Evolutionary conservation across 352 stramenopile species (phyloP).

Genomic region (Achlya hypogyna): DNA sequence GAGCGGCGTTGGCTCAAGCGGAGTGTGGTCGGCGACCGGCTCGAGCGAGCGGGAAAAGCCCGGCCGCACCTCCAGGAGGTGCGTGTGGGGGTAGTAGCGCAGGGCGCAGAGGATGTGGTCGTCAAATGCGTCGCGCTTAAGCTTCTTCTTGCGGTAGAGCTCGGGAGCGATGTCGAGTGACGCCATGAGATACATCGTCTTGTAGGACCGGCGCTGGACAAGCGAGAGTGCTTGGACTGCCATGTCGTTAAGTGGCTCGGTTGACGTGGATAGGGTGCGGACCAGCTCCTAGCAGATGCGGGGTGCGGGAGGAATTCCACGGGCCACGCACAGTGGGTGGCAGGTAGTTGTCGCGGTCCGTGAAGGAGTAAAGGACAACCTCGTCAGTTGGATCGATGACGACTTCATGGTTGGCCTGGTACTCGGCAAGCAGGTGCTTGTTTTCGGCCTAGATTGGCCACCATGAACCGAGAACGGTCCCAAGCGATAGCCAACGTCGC

Average conservation of each 20-base stretch:
- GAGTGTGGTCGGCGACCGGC: conserved; percentile 25
- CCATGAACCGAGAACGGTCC: conserved; percentile 1
- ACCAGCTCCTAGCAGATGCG: conserved; percentile 6
- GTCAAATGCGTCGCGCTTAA: conserved; percentile 15
- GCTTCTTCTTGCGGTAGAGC: neutral
- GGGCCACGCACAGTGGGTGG: neutral
- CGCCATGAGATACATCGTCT: conserved; percentile 54
- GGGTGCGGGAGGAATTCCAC: neutral
- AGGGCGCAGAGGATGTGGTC: conserved; percentile 41
- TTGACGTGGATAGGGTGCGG: conserved; percentile 17
- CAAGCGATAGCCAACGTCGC: neutral
- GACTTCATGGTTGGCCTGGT: neutral
- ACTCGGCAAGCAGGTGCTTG: conserved; percentile 23
- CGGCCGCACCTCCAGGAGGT: conserved; percentile 43
- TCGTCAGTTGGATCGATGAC: neutral
- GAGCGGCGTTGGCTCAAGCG: conserved; percentile 28
- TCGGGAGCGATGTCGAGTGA: conserved; percentile 18
- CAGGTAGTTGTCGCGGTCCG: conserved; percentile 46
- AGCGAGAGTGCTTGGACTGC: conserved; percentile 30
- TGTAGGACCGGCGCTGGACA: conserved; percentile 43
- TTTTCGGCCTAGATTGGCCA: neutral
- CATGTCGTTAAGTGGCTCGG: conserved; percentile 27
- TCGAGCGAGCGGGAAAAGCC: conserved; percentile 42
- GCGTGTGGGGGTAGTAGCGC: conserved; percentile 37
- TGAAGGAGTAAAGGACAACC: conserved; percentile 28